Conservation (phyloP, 768 basidiomycete genomes). For the Strobilomyces echinocephalus region DNA sequence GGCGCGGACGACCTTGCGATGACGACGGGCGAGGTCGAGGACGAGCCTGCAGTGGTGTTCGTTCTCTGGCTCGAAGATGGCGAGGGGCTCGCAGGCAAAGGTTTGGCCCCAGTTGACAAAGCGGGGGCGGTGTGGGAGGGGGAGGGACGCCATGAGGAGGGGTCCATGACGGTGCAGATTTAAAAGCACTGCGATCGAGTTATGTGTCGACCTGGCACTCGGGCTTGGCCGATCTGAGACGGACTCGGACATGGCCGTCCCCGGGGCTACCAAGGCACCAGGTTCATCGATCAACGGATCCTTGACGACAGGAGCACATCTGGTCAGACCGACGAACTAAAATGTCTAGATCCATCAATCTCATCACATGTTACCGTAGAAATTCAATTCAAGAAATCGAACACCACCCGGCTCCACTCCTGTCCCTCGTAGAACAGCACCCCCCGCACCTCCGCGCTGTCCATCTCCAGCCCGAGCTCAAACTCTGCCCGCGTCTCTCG, state of each 20-base stretch:
- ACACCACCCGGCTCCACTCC: conserved; percentile 76
- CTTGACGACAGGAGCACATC: background rate
- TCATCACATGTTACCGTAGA: background rate
- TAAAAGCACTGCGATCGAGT: background rate
- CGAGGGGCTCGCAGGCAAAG: conserved; percentile 62
- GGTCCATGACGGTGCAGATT: background rate
- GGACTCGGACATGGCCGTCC: background rate
- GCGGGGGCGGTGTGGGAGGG: conserved; percentile 24
- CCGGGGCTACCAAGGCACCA: conserved; percentile 5
- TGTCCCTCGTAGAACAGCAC: conserved; percentile 68
- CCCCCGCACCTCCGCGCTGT: conserved; percentile 83
- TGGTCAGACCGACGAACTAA: conserved; percentile 3
- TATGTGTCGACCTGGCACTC: background rate
- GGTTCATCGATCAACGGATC: conserved; percentile 2
- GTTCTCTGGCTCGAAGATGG: conserved; percentile 71
- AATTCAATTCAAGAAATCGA: conserved; percentile 42
- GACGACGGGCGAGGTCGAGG: conserved; percentile 74
- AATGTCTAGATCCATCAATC: conserved; percentile 5
- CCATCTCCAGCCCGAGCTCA: conserved; percentile 77
- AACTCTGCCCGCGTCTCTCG: conserved; percentile 49
- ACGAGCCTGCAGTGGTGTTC: conserved; percentile 67
- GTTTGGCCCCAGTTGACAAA: conserved; percentile 90
- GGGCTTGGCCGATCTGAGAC: conserved; percentile 3
- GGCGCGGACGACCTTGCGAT: conserved; percentile 68
- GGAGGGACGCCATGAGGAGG: background rate